phyloP scores from a whole-genome alignment of 495 filamentous ascomycete genomes.

The Mytilinidion resinicola region DNA sequence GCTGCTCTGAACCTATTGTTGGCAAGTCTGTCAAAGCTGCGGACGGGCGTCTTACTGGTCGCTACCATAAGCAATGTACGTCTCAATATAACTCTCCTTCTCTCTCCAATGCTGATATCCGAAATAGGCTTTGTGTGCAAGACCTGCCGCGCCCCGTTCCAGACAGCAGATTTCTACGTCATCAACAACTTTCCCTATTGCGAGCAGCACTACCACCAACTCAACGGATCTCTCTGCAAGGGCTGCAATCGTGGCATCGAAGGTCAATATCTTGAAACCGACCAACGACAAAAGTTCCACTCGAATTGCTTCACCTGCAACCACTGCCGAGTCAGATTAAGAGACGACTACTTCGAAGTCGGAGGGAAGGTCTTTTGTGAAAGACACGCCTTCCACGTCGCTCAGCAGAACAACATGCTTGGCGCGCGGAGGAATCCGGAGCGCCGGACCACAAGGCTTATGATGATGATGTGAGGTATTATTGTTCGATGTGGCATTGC shows the following conservation, averaged over 20 bases:
- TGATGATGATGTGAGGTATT: conserved; percentile 58
- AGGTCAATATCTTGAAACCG: conserved; percentile 89
- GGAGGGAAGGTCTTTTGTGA: conserved; percentile 71
- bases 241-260: conserved; percentile 82
- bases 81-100: neutral
- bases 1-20: conserved; percentile 68
- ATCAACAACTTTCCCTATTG: conserved; percentile 82
- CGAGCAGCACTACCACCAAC: conserved; percentile 84
- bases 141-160: conserved; percentile 74
- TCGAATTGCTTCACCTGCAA: conserved; percentile 77
- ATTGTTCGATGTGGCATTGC: no score
- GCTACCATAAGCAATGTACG: conserved; percentile 80
- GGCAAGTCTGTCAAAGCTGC: conserved; percentile 93
- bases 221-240: conserved; percentile 78
- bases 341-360: conserved; percentile 57
- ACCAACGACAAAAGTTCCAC: conserved; percentile 73
- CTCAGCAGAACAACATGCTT: conserved; percentile 41
- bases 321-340: conserved; percentile 36
- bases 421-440: conserved; percentile 46
- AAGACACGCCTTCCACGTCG: conserved; percentile 66
- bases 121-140: conserved; percentile 68
- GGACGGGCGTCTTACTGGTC: conserved; percentile 85
- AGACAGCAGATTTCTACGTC: conserved; percentile 89
- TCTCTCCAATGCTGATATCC: neutral
- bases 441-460: conserved; percentile 75